phyloP scores from a whole-genome alignment of 306 rosid species.

The Prunus dulcis region DNA sequence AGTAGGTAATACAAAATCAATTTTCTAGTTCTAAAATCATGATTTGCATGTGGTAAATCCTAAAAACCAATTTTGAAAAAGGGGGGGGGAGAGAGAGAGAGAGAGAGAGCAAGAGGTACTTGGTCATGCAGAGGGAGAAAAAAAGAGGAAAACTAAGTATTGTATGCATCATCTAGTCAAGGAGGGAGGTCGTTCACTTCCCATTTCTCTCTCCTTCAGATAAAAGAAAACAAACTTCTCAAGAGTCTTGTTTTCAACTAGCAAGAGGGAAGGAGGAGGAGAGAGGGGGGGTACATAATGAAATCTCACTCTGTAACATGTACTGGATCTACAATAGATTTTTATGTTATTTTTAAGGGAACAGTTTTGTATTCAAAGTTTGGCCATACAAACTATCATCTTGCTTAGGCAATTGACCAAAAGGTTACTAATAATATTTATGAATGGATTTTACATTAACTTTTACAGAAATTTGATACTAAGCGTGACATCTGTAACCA shows the following conservation, averaged over 20 bases:
- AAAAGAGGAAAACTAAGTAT: neutral
- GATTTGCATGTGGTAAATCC: neutral
- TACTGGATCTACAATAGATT: neutral
- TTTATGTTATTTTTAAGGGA: neutral
- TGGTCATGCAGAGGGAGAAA: neutral
- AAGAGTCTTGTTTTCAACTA: neutral
- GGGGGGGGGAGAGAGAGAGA: rapidly evolving
- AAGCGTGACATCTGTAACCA: neutral
- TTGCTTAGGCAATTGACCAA: constrained; percentile 1
- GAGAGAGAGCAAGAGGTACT: neutral
- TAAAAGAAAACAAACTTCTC: neutral
- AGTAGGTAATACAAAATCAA: constrained; percentile 12
- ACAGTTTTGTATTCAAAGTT: neutral
- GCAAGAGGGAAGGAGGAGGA: neutral
- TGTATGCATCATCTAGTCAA: neutral
- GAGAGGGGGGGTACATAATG: too few relatives aligned
- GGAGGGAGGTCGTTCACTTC: neutral
- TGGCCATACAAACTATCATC: neutral
- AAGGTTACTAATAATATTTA: neutral
- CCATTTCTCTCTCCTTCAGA: neutral
- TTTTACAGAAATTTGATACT: neutral
- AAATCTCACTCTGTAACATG: neutral
- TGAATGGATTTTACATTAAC: neutral
- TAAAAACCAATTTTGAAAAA: neutral
- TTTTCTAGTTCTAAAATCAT: constrained; percentile 5